These are phyloP conservation scores for Fagopyrum esculentum DNA, from an alignment of 148 eudicot genomes.

Conservation along the genomic window DNA sequence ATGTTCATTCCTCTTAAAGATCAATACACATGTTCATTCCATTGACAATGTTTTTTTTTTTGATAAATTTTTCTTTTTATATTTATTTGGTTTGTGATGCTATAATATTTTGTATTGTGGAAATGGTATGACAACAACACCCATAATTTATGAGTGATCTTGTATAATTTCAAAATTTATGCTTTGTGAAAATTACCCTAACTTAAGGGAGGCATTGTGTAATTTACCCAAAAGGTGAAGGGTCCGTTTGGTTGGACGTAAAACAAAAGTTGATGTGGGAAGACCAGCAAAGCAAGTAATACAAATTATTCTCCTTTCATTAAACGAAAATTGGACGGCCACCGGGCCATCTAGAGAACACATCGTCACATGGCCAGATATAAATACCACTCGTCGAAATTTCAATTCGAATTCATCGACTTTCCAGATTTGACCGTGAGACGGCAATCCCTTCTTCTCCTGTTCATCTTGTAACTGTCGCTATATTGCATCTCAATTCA, in stretches of 20 bases:
- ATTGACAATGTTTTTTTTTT: no score
- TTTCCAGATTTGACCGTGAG: conserved; percentile 9
- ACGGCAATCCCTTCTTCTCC: conserved; percentile 1
- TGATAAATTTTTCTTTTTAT: no score
- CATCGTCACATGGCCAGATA: not conserved
- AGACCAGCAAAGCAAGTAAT: conserved; percentile 1
- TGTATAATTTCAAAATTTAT: no score
- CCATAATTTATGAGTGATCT: no score
- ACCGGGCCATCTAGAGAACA: not conserved
- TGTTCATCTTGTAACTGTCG: conserved; percentile 8
- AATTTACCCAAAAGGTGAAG: not conserved
- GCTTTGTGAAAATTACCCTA: no score
- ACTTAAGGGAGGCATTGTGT: no score
- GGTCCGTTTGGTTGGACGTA: not conserved
- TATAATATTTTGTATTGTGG: no score
- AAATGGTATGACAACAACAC: no score
- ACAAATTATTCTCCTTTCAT: not conserved
- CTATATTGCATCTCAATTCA: not conserved
- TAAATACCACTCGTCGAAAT: conserved; percentile 9
- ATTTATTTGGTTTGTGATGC: no score
- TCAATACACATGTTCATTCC: no score
- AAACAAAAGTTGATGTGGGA: not conserved
- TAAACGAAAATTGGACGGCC: not conserved
- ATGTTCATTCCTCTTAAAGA: no score
- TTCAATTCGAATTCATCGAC: conserved; percentile 11